Evolutionary conservation across 2,329 filamentous ascomycete genomes (phyloP).

Genomic region (Metarhizium rileyi): DNA sequence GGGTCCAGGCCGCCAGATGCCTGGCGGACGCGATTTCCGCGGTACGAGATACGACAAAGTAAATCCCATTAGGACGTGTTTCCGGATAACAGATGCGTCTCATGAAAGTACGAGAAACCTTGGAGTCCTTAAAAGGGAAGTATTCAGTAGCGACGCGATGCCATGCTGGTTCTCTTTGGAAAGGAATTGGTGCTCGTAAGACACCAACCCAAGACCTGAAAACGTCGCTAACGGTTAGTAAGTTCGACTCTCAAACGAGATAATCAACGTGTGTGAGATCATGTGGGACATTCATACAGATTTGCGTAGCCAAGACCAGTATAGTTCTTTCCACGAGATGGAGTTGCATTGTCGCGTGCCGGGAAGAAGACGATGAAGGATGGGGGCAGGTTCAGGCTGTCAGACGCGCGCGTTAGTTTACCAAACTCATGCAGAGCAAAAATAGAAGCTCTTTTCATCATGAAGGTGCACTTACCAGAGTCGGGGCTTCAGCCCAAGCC

Average conservation of each 20-base stretch:
- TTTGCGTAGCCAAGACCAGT: not conserved
- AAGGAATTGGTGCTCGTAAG: slow-evolving; percentile 12
- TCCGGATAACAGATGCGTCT: slow-evolving; percentile 19
- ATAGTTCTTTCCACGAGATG: not conserved
- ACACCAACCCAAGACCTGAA: slow-evolving; percentile 15
- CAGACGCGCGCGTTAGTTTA: slow-evolving; percentile 11
- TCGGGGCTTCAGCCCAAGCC: slow-evolving; percentile 8
- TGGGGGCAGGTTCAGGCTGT: slow-evolving; percentile 14
- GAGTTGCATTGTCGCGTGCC: slow-evolving; percentile 5
- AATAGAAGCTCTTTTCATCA: not conserved
- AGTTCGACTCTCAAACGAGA: not conserved
- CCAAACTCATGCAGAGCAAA: not conserved
- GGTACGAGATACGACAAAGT: not conserved
- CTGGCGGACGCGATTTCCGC: not conserved
- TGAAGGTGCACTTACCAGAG: slow-evolving; percentile 7
- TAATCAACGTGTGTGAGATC: not conserved
- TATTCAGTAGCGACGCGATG: slow-evolving; percentile 18
- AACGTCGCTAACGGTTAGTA: not conserved
- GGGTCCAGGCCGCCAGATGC: slow-evolving; percentile 1
- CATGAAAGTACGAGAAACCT: slow-evolving; percentile 18
- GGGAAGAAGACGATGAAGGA: slow-evolving; percentile 20
- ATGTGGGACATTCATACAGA: not conserved
- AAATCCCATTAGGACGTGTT: not conserved
- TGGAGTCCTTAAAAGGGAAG: slow-evolving; percentile 12
- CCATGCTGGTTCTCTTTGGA: slow-evolving; percentile 20